Percentiles rank a stretch among this genome's conserved stretches.
Conservation (phyloP, 2,329 filamentous ascomycete species). For the Aspergillus hortae region DNA sequence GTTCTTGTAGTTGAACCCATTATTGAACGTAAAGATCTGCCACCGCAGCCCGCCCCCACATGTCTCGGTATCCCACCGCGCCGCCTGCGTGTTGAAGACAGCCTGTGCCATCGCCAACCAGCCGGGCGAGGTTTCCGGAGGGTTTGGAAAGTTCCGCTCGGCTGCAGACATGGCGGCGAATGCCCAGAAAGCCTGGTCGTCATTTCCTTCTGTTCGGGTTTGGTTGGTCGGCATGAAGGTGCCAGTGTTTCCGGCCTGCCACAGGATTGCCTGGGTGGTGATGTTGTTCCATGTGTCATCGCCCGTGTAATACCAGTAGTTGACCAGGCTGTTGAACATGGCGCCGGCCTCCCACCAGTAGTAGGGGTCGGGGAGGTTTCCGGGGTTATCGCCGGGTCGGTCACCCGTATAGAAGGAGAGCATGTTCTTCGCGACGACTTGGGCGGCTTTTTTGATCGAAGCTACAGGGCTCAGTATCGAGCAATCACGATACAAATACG, state of each 20-base stretch:
- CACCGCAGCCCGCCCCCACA: conserved; percentile 66
- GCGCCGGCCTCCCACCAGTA: conserved; percentile 46
- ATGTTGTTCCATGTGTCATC: conserved; percentile 39
- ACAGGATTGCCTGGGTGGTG: conserved; percentile 33
- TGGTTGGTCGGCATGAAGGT: conserved; percentile 44
- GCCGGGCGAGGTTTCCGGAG: conserved; percentile 56
- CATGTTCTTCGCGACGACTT: conserved; percentile 45
- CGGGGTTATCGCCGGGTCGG: conserved; percentile 48
- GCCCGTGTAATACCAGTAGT: conserved; percentile 44
- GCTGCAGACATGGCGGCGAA: conserved; percentile 56
- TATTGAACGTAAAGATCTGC: conserved; percentile 34
- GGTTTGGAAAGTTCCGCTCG: conserved; percentile 41
- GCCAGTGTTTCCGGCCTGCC: conserved; percentile 35
- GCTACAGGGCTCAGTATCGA: conserved; percentile 20
- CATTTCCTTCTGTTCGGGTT: conserved; percentile 48
- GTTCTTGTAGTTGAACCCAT: conserved; percentile 33
- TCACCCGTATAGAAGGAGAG: conserved; percentile 50
- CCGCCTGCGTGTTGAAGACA: conserved; percentile 73
- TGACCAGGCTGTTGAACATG: conserved; percentile 40
- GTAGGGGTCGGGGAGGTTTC: conserved; percentile 49
- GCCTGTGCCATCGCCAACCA: conserved; percentile 78
- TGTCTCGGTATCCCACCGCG: conserved; percentile 62
- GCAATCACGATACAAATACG: not conserved
- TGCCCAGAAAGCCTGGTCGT: conserved; percentile 58
- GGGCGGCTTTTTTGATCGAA: conserved; percentile 47